Conservation (phyloP, 108 stramenopile species). For the Cylindrotheca fusiformis region DNA sequence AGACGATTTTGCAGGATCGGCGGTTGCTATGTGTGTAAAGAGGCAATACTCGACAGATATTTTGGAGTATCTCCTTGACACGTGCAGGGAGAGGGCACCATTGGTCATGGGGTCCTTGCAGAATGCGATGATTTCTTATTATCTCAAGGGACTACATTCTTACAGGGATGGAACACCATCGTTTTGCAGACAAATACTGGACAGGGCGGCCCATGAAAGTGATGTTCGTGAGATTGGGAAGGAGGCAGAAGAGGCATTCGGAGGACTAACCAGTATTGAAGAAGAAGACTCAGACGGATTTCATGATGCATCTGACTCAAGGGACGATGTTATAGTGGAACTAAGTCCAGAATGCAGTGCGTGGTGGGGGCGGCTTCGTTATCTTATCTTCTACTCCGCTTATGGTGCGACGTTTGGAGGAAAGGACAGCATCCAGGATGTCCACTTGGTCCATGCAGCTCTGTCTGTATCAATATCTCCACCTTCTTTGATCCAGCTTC, state of each 20-base stretch:
- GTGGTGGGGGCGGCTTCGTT: slow-evolving; percentile 29
- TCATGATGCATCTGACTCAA: background rate
- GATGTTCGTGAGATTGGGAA: background rate
- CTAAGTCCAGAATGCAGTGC: slow-evolving; percentile 14
- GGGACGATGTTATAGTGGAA: slow-evolving; percentile 4
- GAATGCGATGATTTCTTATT: slow-evolving; percentile 23
- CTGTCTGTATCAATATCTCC: slow-evolving; percentile 11
- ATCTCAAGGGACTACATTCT: slow-evolving; percentile 14
- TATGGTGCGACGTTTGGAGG: slow-evolving; percentile 13
- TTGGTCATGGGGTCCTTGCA: slow-evolving; percentile 15
- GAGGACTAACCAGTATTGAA: background rate
- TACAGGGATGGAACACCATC: slow-evolving; percentile 7
- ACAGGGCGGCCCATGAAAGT: slow-evolving; percentile 5
- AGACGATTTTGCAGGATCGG: slow-evolving; percentile 27
- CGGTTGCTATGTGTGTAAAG: slow-evolving; percentile 26
- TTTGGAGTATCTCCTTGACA: slow-evolving; percentile 24
- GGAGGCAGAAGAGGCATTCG: slow-evolving; percentile 1
- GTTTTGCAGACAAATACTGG: slow-evolving; percentile 22
- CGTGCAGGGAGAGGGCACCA: slow-evolving; percentile 16
- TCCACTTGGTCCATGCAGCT: slow-evolving; percentile 22
- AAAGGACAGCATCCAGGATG: slow-evolving; percentile 5
- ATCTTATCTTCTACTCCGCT: slow-evolving; percentile 23
- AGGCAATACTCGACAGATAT: slow-evolving; percentile 24
- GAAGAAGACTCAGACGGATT: slow-evolving; percentile 3
- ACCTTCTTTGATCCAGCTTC: slow-evolving; percentile 28